Evolutionary conservation across 345 rosid genomes (phyloP).

Genomic region (Salix koriyanagi): DNA sequence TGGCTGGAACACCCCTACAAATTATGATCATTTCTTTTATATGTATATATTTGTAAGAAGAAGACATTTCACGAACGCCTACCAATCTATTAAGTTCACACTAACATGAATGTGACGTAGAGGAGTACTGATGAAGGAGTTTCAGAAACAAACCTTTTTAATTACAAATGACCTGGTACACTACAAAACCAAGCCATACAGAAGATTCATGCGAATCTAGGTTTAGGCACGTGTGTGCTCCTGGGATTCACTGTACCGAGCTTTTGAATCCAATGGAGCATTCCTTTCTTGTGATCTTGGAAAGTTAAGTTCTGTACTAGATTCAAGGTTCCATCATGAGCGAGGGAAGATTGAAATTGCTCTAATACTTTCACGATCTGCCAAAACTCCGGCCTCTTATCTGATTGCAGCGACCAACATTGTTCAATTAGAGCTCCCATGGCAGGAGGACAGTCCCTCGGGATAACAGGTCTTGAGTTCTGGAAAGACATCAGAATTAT

Average conservation of each 20-base stretch:
- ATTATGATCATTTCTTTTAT: background rate
- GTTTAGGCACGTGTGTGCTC: constrained; percentile 47
- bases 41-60: constrained; percentile 4
- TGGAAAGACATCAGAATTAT: constrained; percentile 23
- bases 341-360: constrained; percentile 61
- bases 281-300: constrained; percentile 78
- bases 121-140: constrained; percentile 23
- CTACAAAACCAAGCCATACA: constrained; percentile 32
- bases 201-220: constrained; percentile 51
- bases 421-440: constrained; percentile 85
- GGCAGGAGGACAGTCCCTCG: constrained; percentile 62
- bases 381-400: constrained; percentile 92
- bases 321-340: constrained; percentile 63
- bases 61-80: constrained; percentile 7
- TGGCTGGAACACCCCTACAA: constrained; percentile 8
- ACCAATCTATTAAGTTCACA: constrained; percentile 6
- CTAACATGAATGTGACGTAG: constrained; percentile 17
- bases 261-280: constrained; percentile 82
- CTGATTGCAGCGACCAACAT: constrained; percentile 86
- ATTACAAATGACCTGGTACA: constrained; percentile 37
- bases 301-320: constrained; percentile 37
- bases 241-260: constrained; percentile 57
- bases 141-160: constrained; percentile 32
- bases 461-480: constrained; percentile 82
- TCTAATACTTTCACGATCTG: constrained; percentile 88